Base-by-base conservation (phyloP, 2,329 filamentous ascomycete genomes). In the Fusarium sp. region DNA sequence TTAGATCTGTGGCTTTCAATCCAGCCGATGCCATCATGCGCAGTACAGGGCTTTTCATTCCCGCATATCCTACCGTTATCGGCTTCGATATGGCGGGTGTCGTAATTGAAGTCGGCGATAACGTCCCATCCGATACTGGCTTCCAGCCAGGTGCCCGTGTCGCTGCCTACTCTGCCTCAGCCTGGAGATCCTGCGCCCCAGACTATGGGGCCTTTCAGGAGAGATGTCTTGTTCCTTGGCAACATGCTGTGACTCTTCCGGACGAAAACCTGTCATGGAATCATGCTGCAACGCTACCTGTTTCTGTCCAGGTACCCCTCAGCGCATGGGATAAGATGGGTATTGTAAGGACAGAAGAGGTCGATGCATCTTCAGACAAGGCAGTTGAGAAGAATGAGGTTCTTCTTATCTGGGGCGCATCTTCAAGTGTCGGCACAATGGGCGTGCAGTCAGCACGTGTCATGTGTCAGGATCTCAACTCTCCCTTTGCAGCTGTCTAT, bases 171-270 rank as follows among this genome's bases (percentile, higher is more conserved):
- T 75, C 79, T 0, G 77, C 78, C 6, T 76, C 74, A 0, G 67
- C 80, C 21, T 86, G 83, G 81, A 83, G 75, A 37, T 77, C 77
- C 11, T 82, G 79, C 21, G 72, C 79, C 23, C 80, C 82, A 4
- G 76, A 86, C 73, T 84, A 86, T 65, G 83, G 86, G 39, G 76
- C 75, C 9, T 85, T 84, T 46, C 83, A 85, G 56, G 80, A 83
- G 43, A 72, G 72, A 2, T 82, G 79, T 5, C 71, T 84, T 13
- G 74, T 84, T 5, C 79, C 80, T 4, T 83, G 79, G 74, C 79
- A 81, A 60, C 80, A 84, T 50, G 79, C 70, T 7, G 53, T 78
- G 21, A 72, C 77, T 6, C 73, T 84, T 56, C 78, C 77, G 0
- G 75, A 79, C 6, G 41, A 71, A 1, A 28, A 14, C 1, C 70